phyloP scores from a whole-genome alignment of 108 stramenopile genomes.

The Stephanodiscus triporus region DNA sequence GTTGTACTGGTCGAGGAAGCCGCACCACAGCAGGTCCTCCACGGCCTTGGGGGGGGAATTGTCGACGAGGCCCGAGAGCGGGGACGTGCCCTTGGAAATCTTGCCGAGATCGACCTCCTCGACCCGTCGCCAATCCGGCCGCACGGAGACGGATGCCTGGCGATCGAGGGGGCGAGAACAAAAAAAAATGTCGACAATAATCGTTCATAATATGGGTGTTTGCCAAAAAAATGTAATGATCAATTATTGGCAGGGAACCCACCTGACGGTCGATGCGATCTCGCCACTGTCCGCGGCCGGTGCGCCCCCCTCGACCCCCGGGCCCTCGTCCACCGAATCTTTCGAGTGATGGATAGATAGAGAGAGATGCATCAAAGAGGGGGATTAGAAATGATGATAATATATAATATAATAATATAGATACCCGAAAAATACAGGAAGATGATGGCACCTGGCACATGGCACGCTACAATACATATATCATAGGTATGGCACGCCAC shows the following conservation, averaged over 20 bases:
- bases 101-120: slow-evolving; percentile 95
- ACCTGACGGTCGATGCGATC: slow-evolving; percentile 55
- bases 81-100: slow-evolving; percentile 75
- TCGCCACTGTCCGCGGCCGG: slow-evolving; percentile 53
- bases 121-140: slow-evolving; percentile 85
- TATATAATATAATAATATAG: neutral
- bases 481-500: too few species aligned
- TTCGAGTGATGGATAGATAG: slow-evolving; percentile 5
- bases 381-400: neutral
- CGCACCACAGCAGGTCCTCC: slow-evolving; percentile 92
- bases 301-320: slow-evolving; percentile 53
- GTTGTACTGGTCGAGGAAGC: slow-evolving; percentile 93
- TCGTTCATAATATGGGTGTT: too few species aligned
- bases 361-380: neutral
- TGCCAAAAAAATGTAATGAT: too few species aligned
- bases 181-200: slow-evolving; percentile 1
- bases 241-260: slow-evolving; percentile 7
- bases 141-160: slow-evolving; percentile 88
- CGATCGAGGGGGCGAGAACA: slow-evolving; percentile 4
- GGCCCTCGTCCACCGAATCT: slow-evolving; percentile 28
- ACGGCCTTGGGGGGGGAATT: slow-evolving; percentile 54
- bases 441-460: too few species aligned
- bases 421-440: too few species aligned
- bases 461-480: too few species aligned
- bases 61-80: slow-evolving; percentile 27